Evolutionary conservation across 805 yeast species (phyloP).

Genomic region (Candida boidinii): DNA sequence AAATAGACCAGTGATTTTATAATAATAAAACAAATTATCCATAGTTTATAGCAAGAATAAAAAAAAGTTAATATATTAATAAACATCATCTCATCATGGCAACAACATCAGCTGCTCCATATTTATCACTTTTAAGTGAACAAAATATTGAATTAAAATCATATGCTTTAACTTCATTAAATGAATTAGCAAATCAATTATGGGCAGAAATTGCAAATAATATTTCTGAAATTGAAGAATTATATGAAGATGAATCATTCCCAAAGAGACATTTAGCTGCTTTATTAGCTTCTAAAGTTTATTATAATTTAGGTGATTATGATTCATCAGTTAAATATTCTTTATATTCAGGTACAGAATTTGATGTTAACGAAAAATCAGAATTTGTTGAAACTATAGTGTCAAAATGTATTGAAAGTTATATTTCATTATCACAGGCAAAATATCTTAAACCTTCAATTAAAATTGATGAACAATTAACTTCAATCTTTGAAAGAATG

Average conservation of each 20-base stretch:
- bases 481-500: slow-evolving; percentile 77
- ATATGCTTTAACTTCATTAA: slow-evolving; percentile 78
- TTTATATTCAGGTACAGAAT: slow-evolving; percentile 71
- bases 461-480: slow-evolving; percentile 52
- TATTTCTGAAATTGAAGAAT: slow-evolving; percentile 79
- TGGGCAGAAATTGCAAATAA: slow-evolving; percentile 98
- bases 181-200: slow-evolving; percentile 75
- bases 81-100: no score
- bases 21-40: no score
- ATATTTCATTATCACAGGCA: slow-evolving; percentile 56
- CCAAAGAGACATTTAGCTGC: slow-evolving; percentile 75
- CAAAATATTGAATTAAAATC: slow-evolving; percentile 67
- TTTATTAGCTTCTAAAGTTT: slow-evolving; percentile 80
- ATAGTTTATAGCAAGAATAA: no score
- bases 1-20: no score
- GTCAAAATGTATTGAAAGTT: slow-evolving; percentile 82
- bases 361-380: slow-evolving; percentile 65
- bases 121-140: slow-evolving; percentile 82
- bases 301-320: slow-evolving; percentile 88
- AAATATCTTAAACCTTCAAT: slow-evolving; percentile 25
- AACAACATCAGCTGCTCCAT: slow-evolving; percentile 78
- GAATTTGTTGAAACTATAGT: slow-evolving; percentile 92
- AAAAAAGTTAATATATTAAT: no score
- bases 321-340: slow-evolving; percentile 87
- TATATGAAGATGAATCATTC: slow-evolving; percentile 78